Base-by-base conservation (phyloP, 2,329 filamentous ascomycete genomes). In the Pseudogymnoascus sp. region DNA sequence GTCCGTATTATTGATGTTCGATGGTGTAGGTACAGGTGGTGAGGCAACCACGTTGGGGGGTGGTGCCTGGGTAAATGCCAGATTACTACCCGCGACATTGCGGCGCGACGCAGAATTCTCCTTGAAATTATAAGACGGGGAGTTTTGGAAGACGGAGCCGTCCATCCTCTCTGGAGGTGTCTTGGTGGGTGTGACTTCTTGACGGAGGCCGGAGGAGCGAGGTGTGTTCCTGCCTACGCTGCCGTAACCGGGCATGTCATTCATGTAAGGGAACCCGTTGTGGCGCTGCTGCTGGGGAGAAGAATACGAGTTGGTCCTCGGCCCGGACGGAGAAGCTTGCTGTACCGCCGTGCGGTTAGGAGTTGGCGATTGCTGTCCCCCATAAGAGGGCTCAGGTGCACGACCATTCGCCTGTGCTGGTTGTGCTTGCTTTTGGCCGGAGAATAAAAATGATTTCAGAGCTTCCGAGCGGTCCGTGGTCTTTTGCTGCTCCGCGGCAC, bases 371-470 rank as follows among this genome's bases (percentile, higher is more conserved):
- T 50, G 57, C 5, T 16, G 41, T 16, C 28, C 18, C n/a, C 38
- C 22, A 11, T 30, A 25, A 6, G 58, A 5, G 7, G 61, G 28
- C n/a, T 38, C 25, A 34, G 34, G 25, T 6, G n/a, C 25, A 38
- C 14, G 18, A 58, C 57, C 57, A 58, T 58, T 39, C 20, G 57
- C n/a, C 1, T 58, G 22, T 6, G 54, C 16, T 8, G 34, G 22
- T 11, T 22, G 30, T 22, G 38, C n/a, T 22, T 41, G 38, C 32
- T 30, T 39, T 25, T 58, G 57, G 32, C 75, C 74, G 38, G 77
- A 75, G 58, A 83, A 83, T 1, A 85, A 70, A 66, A 81, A 84
- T 50, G 76, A 78, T 69, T 85, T 86, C 22, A 85, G 69, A 57
- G 80, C 80, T 64, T 84, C 81, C 4, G 75, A 76, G 25, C 71